Evolutionary conservation across 2,329 filamentous ascomycete genomes (phyloP), one percentile per base, ranked within the genome.

Genomic region (Paecilomyces variotii): DNA sequence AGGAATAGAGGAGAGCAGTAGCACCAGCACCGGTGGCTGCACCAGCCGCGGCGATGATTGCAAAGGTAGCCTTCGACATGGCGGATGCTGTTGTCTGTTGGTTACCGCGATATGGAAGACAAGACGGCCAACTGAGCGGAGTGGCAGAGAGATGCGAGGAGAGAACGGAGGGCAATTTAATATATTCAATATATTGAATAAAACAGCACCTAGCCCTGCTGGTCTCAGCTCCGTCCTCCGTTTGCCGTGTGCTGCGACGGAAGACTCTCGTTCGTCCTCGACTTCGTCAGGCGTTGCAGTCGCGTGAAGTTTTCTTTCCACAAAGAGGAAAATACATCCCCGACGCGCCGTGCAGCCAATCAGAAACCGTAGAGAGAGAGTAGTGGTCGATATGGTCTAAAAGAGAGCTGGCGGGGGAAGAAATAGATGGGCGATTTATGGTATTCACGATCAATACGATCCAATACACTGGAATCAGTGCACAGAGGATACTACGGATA

Each of bases 31-130:
- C 89, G 56, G 88, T 86, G 72, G 87, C 87, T 65, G 89, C 89
- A 72, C 89, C 86, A 68, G 89, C 82, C 62, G 86, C 87, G 67
- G 89, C 89, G 68, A 92, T 87, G 61, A 90, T 81, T 64, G 87
- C 88, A 66, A 93, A 69, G 34, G 88, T 91, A 26, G 86, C 81
- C 74, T 92, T 93, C 60, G 89, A 91, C 89, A 93, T 45, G 14
- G 39, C 39, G 12, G 39, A 45, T 25, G 51, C 1, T 53, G 51
- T 14, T 30, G 28, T 53, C 24, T 53, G n/a, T 26, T 19, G 19
- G 1, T 19, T 45, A 19, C n/a, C n/a, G 39, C n/a, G 14, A 14
- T 19, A 19, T 19, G 19, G 19, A 19, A 19, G 19, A 14, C 14
- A 45, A 45, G 14, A 19, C 39, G 35, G 35, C 6, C n/a, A 45